phyloP scores from a whole-genome alignment of 164 flowering plant species.

The Magnolia officinalis region DNA sequence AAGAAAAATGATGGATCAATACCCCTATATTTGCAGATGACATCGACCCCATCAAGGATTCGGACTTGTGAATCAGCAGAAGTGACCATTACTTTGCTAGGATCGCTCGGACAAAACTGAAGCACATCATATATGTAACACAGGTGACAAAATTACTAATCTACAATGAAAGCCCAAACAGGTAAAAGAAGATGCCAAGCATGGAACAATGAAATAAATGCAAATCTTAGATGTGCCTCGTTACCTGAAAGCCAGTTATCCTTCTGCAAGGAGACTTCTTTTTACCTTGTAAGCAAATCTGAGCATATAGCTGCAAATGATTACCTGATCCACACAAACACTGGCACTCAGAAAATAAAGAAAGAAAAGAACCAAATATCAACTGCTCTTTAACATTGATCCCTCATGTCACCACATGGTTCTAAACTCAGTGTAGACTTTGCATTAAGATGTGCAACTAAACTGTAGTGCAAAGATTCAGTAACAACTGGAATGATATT shows the following conservation, averaged over 20 bases:
- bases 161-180: not conserved
- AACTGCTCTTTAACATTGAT: not conserved
- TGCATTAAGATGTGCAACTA: not conserved
- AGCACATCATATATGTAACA: constrained; percentile 1
- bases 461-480: too few relatives aligned
- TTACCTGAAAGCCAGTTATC: constrained; percentile 81
- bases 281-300: constrained; percentile 51
- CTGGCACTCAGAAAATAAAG: not conserved
- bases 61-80: constrained; percentile 71
- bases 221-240: not conserved
- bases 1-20: not conserved
- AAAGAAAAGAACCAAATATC: not conserved
- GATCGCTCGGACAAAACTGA: constrained; percentile 70
- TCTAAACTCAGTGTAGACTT: not conserved
- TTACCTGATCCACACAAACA: constrained; percentile 42
- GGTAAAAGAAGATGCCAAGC: not conserved
- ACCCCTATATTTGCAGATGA: constrained; percentile 65
- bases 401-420: not conserved
- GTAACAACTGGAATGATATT: not conserved
- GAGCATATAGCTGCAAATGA: constrained; percentile 42
- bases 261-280: constrained; percentile 60
- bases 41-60: constrained; percentile 44
- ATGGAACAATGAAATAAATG: not conserved
- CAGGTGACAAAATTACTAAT: not conserved
- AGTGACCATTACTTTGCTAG: constrained; percentile 55